Base-by-base conservation (phyloP, 257 asterid species). In the Catharanthus roseus region DNA sequence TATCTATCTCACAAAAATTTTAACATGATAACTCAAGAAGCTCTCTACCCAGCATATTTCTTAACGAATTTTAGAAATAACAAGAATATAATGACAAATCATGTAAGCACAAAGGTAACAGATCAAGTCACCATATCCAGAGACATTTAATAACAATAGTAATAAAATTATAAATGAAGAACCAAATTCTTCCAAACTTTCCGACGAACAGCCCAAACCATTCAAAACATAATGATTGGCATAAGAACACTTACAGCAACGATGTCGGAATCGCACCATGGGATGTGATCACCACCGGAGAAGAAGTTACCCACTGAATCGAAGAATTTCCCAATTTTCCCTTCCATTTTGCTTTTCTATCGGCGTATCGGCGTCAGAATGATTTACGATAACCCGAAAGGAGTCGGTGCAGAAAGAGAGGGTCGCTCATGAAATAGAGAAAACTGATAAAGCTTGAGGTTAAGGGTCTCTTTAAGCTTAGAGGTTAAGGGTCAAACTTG, bases 221-320 rank as follows among this genome's bases (percentile, higher is more conserved):
- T 49, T 49, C 55, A 49, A 11, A 12, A 8, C 23, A 49, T 49
- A 15, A 0, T 49, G 24, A 49, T 49, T 1, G 24, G 15, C 18
- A 21, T 7, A 61, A 34, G 39, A 38, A 62, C 31, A 79, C 92
- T 82, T 74, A 92, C 96, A 61, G 77, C 81, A 64, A 90, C 84
- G 77, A 85, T 78, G 58, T 90, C 93, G 56, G 87, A 44, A 15
- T 87, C 93, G 75, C 91, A 85, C 96, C 93, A 90, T 1, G 97
- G 98, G 66, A 93, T 87, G 71, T 83, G 93, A 72, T 90, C 97
- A 39, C 88, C 87, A 3, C 96, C 88, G 80, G 84, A 67, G 82
- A 93, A 93, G 72, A 93, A 82, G 63, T 70, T 82, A 68, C 86
- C 85, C 24, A 87, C 90, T 45, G 96, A 87, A 44, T 82, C 89